Percentiles rank a stretch among this genome's conserved stretches.
These are phyloP conservation scores for Suhomyces bribrorum DNA, from an alignment of 1,139 yeast genomes.

Conservation along the genomic window DNA sequence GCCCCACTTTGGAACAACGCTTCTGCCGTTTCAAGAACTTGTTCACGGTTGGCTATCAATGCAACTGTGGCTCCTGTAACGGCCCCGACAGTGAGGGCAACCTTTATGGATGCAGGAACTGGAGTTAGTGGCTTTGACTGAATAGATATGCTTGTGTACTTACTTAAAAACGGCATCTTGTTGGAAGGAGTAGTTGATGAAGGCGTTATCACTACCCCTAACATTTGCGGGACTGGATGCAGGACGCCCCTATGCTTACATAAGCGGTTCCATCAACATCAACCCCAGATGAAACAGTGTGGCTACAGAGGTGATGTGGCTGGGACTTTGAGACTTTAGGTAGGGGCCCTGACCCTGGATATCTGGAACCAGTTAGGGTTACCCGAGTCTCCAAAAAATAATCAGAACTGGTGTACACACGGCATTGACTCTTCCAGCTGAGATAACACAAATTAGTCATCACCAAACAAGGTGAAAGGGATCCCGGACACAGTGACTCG, in stretches of 20 bases:
- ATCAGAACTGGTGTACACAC: no score
- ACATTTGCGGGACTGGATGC: background rate
- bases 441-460: no score
- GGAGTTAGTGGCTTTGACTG: conserved; percentile 14
- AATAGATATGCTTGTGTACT: conserved; percentile 7
- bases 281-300: background rate
- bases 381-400: no score
- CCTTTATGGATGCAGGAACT: conserved; percentile 44
- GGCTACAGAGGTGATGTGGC: background rate
- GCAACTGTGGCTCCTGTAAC: conserved; percentile 44
- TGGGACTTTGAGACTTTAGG: no score
- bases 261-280: background rate
- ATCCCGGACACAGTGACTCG: no score
- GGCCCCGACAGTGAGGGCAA: conserved; percentile 43
- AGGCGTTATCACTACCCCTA: background rate
- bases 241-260: background rate
- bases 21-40: conserved; percentile 36
- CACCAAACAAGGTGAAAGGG: no score
- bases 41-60: conserved; percentile 34
- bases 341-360: no score
- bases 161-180: conserved; percentile 20
- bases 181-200: background rate
- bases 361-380: no score
- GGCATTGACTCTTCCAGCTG: no score
- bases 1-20: conserved; percentile 37